Evolutionary conservation across 2,329 filamentous ascomycete species (phyloP).

Genomic region (Verticillium albo-atrum): DNA sequence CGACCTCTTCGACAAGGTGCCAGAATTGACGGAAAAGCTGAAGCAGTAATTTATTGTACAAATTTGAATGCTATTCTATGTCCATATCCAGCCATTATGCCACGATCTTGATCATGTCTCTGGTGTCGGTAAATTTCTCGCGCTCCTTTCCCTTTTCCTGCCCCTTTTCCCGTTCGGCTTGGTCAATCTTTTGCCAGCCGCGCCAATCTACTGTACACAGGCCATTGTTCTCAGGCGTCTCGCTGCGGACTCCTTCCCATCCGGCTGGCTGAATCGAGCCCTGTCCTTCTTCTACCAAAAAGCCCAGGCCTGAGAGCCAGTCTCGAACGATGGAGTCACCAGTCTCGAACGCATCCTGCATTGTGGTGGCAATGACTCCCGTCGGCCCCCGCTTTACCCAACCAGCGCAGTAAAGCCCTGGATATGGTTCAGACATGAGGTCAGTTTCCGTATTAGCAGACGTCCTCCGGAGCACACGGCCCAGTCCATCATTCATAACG

Average conservation of each 20-base stretch:
- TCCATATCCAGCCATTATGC: not conserved
- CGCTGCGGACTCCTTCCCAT: conserved; percentile 71
- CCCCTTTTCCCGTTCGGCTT: conserved; percentile 67
- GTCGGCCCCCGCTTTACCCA: conserved; percentile 96
- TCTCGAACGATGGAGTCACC: conserved; percentile 81
- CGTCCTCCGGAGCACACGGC: conserved; percentile 54
- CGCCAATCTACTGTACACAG: conserved; percentile 70
- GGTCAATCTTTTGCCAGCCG: conserved; percentile 81
- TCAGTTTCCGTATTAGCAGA: conserved; percentile 20
- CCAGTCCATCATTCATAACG: conserved; percentile 76
- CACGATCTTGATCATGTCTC: conserved; percentile 46
- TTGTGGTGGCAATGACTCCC: conserved; percentile 92
- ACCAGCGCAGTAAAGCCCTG: conserved; percentile 85
- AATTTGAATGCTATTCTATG: not conserved
- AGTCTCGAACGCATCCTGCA: conserved; percentile 89
- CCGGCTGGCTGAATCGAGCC: conserved; percentile 35
- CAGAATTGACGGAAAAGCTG: conserved; percentile 93
- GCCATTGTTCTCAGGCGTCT: conserved; percentile 46
- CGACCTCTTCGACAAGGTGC: conserved; percentile 92
- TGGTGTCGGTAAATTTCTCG: conserved; percentile 60
- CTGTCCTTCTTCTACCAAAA: conserved; percentile 22
- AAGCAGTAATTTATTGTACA: conserved; percentile 39
- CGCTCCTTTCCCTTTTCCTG: conserved; percentile 67
- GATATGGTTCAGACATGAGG: conserved; percentile 39
- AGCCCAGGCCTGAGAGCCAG: conserved; percentile 48